A percentile compares a stretch with the other conserved stretches of the same genome.
These are phyloP conservation scores for Suillus cothurnatus DNA, from an alignment of 768 basidiomycete genomes.

Conservation along the genomic window DNA sequence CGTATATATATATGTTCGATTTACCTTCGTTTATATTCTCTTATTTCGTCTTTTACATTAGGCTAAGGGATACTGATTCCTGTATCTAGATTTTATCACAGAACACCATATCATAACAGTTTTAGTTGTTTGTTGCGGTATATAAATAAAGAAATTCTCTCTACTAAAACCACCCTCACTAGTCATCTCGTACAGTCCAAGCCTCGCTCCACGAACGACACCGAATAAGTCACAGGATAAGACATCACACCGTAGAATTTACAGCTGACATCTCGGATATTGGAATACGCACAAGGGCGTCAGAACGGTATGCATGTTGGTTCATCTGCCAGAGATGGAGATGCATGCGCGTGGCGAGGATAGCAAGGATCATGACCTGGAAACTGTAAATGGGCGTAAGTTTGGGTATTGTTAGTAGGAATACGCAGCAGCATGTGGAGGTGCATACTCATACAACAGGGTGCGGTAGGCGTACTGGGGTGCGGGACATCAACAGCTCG, in stretches of 20 bases:
- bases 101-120: no score
- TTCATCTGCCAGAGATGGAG: background rate
- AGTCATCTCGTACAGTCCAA: no score
- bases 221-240: background rate
- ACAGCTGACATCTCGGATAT: background rate
- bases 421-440: background rate
- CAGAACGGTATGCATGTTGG: background rate
- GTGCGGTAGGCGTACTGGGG: background rate
- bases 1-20: no score
- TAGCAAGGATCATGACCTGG: background rate
- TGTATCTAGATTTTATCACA: no score
- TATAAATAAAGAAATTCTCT: no score
- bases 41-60: no score
- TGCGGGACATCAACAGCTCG: background rate
- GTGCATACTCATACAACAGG: background rate
- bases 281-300: background rate
- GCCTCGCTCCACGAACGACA: no score
- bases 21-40: no score
- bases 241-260: background rate
- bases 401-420: background rate
- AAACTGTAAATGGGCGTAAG: background rate
- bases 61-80: no score
- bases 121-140: no score
- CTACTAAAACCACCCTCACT: no score
- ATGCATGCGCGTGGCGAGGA: background rate